These are phyloP conservation scores for Aureoboletus auriporus DNA, from an alignment of 768 basidiomycete species.

Conservation along the genomic window DNA sequence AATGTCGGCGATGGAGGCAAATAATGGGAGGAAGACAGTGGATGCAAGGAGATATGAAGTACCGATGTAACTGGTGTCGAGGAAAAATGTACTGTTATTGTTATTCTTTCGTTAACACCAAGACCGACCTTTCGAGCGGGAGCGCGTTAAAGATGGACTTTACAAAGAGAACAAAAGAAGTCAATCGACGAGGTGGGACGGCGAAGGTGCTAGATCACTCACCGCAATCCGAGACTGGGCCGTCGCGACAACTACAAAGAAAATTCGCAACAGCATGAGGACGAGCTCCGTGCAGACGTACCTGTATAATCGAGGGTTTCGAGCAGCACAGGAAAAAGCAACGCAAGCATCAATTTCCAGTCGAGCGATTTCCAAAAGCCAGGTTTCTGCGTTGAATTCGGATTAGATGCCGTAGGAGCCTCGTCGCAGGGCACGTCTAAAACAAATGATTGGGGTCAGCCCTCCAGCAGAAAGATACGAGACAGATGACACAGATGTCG, in stretches of 20 bases:
- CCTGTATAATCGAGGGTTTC: slow-evolving; percentile 35
- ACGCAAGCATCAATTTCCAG: slow-evolving; percentile 31
- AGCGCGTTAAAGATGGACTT: slow-evolving; percentile 30
- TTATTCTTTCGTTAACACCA: background rate
- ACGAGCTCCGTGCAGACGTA: background rate
- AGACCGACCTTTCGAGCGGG: slow-evolving; percentile 21
- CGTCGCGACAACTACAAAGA: slow-evolving; percentile 43
- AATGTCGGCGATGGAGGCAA: slow-evolving; percentile 46
- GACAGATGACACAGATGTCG: background rate
- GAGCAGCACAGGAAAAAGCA: slow-evolving; percentile 40
- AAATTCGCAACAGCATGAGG: background rate
- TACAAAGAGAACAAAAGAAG: background rate
- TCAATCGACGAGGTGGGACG: background rate
- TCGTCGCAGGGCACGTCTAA: slow-evolving; percentile 2
- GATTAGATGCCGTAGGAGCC: background rate
- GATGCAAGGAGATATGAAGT: slow-evolving; percentile 48
- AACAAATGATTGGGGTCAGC: background rate
- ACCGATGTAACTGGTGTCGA: slow-evolving; percentile 39
- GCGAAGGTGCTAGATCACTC: slow-evolving; percentile 5
- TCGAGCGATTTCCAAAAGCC: slow-evolving; percentile 27
- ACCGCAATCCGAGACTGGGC: slow-evolving; percentile 51
- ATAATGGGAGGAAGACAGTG: slow-evolving; percentile 51
- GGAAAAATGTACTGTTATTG: too few relatives aligned
- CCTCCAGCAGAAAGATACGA: background rate
- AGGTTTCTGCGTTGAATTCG: background rate